Evolutionary conservation across 257 asterid genomes (phyloP), one percentile per base, ranked within the genome.

Genomic region (Ocimum tenuiflorum): DNA sequence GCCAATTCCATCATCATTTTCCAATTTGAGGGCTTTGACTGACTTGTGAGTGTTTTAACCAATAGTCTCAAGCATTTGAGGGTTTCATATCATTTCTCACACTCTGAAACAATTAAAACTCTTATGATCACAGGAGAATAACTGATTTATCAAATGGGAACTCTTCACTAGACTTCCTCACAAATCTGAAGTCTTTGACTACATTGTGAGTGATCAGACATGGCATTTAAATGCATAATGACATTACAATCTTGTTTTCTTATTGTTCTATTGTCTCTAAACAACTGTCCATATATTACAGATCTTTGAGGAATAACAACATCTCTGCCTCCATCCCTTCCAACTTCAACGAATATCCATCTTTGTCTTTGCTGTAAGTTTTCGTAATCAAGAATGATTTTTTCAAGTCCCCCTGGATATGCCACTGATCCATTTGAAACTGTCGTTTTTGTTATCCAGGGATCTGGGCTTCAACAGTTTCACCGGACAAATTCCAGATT

Each of bases 401-500:
- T 27, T 27, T 4, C 31, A 4, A 27, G 31, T 27, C 31, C 31
- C 31, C 31, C 31, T 4, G 6, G 36, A 31, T 31, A 15, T 54
- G 53, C 60, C 62, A 36, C 23, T 33, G 31, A n/a, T 51, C 20
- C 50, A 53, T 31, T 8, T 13, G 6, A 46, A 63, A 63, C 22
- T 60, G 35, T 70, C 52, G 22, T 46, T 72, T 23, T 49, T 20
- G 41, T 41, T 49, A 74, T 69, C 46, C 87, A 91, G 97, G 87
- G 97, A 91, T 78, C 79, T 91, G 78, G 88, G 96, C 89, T 86
- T 83, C 91, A 91, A 88, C 79, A 85, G 75, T 73, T 78, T 91
- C 77, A 71, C 78, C 0, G 96, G 91, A 41, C 29, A 33, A 60
- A 71, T 84, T 60, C 95, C 95, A 36, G 80, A 78, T 60, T 71